These are phyloP conservation scores for Saturnispora besseyi DNA, from an alignment of 805 yeast species.

Conservation along the genomic window DNA sequence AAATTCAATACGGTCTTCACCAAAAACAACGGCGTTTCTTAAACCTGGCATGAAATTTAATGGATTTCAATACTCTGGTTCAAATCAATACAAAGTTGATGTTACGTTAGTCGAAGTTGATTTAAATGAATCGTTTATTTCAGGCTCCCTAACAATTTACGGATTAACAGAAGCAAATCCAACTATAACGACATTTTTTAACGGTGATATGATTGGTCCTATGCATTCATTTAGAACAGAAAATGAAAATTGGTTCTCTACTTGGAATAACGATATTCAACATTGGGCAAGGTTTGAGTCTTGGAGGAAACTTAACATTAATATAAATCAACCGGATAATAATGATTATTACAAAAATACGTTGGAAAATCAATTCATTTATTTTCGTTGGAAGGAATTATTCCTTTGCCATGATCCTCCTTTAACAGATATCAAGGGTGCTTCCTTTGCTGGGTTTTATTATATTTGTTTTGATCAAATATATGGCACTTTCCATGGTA, in stretches of 20 bases:
- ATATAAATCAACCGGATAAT: constrained; percentile 23
- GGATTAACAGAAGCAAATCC: constrained; percentile 58
- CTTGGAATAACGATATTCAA: constrained; percentile 42
- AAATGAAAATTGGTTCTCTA: constrained; percentile 45
- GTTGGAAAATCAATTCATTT: constrained; percentile 41
- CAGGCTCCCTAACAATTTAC: constrained; percentile 58
- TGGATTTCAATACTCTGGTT: constrained; percentile 67
- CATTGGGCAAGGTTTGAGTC: constrained; percentile 53
- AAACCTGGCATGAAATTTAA: constrained; percentile 53
- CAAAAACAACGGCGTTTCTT: constrained; percentile 33
- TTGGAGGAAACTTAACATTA: constrained; percentile 28
- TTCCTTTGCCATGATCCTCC: constrained; percentile 74
- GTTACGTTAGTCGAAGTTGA: constrained; percentile 69
- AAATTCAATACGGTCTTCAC: not conserved
- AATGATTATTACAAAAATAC: constrained; percentile 21
- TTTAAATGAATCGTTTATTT: constrained; percentile 37
- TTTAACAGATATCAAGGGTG: constrained; percentile 53
- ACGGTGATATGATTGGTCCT: constrained; percentile 60
- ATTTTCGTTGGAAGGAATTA: constrained; percentile 94
- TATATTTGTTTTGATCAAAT: constrained; percentile 74
- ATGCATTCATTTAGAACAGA: constrained; percentile 51
- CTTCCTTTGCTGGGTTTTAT: constrained; percentile 89
- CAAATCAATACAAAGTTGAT: constrained; percentile 53
- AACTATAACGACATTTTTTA: constrained; percentile 60
- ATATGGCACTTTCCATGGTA: constrained; percentile 69